phyloP scores from a whole-genome alignment of 768 basidiomycete genomes.

The Tulasnella sp. region DNA sequence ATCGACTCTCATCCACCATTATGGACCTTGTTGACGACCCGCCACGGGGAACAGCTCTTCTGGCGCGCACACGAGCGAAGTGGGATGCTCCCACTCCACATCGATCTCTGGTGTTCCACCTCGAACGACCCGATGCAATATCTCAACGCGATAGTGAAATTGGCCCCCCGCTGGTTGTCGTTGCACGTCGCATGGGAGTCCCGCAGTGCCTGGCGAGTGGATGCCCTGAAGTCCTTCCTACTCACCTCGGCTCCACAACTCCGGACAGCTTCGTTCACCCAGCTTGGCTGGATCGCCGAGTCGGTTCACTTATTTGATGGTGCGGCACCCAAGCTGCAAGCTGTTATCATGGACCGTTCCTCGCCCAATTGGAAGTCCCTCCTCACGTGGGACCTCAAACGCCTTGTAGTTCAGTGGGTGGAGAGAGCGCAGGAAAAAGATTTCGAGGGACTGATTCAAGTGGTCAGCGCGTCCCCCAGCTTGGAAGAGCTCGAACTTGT shows the following conservation, averaged over 20 bases:
- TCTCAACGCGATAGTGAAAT: not conserved
- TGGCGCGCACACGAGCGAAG: not conserved
- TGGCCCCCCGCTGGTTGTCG: not conserved
- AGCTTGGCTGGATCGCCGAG: not conserved
- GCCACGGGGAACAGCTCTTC: not conserved
- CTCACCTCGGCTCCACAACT: not conserved
- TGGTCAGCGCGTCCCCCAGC: not conserved
- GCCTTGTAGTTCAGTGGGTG: not conserved
- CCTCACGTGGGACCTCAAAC: not conserved
- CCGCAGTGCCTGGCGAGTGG: too few species aligned
- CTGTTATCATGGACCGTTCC: not conserved
- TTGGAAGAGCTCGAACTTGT: not conserved
- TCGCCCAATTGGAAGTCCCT: not conserved
- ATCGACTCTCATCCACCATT: not conserved
- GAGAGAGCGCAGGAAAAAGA: not conserved
- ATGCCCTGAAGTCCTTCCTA: not conserved
- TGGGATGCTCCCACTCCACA: not conserved
- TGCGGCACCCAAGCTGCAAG: not conserved
- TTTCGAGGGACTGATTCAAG: not conserved
- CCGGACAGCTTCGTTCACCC: not conserved
- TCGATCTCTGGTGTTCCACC: not conserved
- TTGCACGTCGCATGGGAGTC: not conserved
- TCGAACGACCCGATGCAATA: not conserved
- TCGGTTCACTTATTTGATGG: not conserved
- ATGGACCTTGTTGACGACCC: not conserved